Evolutionary conservation across 352 stramenopile species (phyloP), one percentile per base, ranked within the genome.

Genomic region (Globisporangium cederbergense): DNA sequence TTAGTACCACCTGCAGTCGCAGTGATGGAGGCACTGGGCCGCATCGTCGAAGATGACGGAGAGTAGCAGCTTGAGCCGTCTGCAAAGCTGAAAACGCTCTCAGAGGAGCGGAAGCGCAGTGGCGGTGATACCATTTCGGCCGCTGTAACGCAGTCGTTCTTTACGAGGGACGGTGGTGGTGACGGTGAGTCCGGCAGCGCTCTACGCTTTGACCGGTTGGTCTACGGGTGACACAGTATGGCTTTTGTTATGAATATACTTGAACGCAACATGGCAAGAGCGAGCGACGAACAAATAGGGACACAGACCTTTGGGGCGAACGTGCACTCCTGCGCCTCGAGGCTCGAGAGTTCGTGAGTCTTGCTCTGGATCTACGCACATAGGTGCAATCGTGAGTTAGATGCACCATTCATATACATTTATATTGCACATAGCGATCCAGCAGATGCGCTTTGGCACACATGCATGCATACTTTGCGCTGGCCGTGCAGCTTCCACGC

Each of bases 401-500:
- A 28, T 28, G 25, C 25, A 28, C 1, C 25, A 28, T 28, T 2
- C 25, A 28, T 2, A 28, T 28, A 28, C 25, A 28, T 28, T 28
- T 28, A 2, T 28, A 28, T 28, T 28, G 25, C 25, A 28, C 25
- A 28, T 28, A 28, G 25, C 25, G 25, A 28, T 28, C 25, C 25
- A 28, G 2, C 34, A 18, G n/a, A 38, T n/a, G 10, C 6, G 18
- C 55, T 52, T n/a, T 4, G 14, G 36, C 14, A 6, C 9, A 4
- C 34, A 42, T 34, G 43, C 80, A 69, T 43, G 51, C 52, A n/a
- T 11, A 58, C 52, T 68, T 89, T 87, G 40, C 72, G 75, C 68
- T 82, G 76, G 3, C 77, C 74, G 60, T 78, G 72, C 51, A 73
- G 65, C 66, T 87, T 85, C 79, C 79, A 89, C 30, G 73, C 68